phyloP scores from a whole-genome alignment of 1,139 yeast genomes.

The Diutina mesorugosa region DNA sequence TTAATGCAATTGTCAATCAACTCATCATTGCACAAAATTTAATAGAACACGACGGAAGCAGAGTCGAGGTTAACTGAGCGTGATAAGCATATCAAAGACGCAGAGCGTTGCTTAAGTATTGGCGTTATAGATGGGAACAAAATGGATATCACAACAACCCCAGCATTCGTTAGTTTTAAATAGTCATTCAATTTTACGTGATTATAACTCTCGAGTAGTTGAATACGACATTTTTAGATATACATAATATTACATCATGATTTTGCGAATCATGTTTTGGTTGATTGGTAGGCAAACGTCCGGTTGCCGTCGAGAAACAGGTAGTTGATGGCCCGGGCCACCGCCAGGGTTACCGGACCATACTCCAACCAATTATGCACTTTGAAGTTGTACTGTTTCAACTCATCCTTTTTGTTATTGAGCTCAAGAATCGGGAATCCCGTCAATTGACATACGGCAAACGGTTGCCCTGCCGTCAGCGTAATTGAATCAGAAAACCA shows the following conservation, averaged over 20 bases:
- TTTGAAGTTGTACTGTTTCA: neutral
- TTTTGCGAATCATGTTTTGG: neutral
- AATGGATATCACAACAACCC: too few species aligned
- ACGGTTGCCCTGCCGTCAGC: neutral
- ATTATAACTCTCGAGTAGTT: too few species aligned
- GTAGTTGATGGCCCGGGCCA: neutral
- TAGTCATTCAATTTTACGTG: too few species aligned
- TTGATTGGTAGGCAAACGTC: neutral
- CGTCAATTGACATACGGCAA: neutral
- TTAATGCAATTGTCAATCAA: too few species aligned
- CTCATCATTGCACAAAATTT: too few species aligned
- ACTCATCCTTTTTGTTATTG: neutral
- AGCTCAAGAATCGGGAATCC: constrained; percentile 1
- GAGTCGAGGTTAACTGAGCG: too few species aligned
- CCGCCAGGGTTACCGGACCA: neutral
- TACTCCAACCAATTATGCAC: neutral
- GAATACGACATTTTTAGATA: neutral
- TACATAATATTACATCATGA: neutral
- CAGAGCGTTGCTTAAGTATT: too few species aligned
- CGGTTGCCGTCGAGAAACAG: neutral
- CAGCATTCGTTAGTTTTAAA: too few species aligned
- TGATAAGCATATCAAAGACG: too few species aligned
- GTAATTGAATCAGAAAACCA: neutral
- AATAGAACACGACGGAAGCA: too few species aligned
- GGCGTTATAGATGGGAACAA: too few species aligned